Evolutionary conservation across 352 stramenopile genomes (phyloP).

Genomic region (Thraustochytrium sp.): DNA sequence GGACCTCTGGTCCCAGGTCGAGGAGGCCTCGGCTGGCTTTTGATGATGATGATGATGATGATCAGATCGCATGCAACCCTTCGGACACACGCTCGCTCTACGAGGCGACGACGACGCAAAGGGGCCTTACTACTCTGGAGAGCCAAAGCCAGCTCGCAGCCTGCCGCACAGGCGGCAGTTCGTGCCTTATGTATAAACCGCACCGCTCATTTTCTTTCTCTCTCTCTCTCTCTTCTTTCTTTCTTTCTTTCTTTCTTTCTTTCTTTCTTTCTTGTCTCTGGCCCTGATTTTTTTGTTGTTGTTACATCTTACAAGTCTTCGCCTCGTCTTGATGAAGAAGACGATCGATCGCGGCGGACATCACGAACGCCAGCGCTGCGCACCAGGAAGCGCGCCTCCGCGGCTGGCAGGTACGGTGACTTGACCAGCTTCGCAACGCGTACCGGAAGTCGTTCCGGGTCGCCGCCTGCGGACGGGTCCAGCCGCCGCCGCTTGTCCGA

Average conservation of each 20-base stretch:
- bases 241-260: background rate
- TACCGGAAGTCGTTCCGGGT: background rate
- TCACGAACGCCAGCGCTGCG: background rate
- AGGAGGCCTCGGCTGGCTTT: conserved; percentile 34
- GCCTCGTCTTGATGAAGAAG: no score
- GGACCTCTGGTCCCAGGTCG: conserved; percentile 34
- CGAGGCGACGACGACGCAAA: no score
- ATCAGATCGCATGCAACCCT: background rate
- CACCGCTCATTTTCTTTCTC: no score
- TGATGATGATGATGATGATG: background rate
- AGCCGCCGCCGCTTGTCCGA: background rate
- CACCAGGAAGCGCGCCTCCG: background rate
- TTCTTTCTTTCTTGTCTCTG: background rate
- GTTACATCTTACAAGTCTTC: no score
- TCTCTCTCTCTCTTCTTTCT: no score
- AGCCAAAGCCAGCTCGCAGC: background rate
- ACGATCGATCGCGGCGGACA: background rate
- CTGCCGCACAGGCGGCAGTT: background rate
- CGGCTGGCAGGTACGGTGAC: conserved; percentile 54
- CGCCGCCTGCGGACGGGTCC: background rate
- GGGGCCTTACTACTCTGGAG: no score
- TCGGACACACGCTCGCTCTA: no score
- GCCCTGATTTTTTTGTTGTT: no score
- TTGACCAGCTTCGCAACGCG: conserved; percentile 59
- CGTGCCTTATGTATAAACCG: no score